phyloP scores from a whole-genome alignment of 176 grass and related monocot species.

The Melocanna baccifera region DNA sequence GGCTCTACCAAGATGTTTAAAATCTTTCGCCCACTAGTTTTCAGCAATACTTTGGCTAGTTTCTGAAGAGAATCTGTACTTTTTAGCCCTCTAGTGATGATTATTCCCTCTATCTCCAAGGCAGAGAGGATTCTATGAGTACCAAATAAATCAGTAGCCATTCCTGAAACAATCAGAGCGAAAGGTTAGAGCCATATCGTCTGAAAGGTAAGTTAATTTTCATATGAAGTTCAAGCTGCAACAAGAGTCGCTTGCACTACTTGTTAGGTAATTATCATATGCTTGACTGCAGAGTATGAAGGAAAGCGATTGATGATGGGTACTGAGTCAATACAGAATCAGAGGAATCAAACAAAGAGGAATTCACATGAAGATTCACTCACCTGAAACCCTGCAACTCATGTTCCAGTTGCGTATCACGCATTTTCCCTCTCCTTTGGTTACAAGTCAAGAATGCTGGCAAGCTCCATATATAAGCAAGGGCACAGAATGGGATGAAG shows the following conservation, averaged over 20 bases:
- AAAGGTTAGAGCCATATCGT: conserved; percentile 13
- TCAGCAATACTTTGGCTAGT: conserved; percentile 39
- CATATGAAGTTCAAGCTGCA: neutral
- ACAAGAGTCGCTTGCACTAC: neutral
- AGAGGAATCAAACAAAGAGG: conserved; percentile 10
- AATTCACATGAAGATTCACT: conserved; percentile 20
- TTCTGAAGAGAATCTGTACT: conserved; percentile 32
- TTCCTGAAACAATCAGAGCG: conserved; percentile 45
- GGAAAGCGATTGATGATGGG: neutral
- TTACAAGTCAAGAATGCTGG: conserved; percentile 26
- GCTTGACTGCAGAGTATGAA: conserved; percentile 6
- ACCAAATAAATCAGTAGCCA: conserved; percentile 43
- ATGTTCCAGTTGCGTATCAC: conserved; percentile 28
- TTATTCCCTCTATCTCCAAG: conserved; percentile 32
- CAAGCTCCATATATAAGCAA: conserved; percentile 21
- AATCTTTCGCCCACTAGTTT: conserved; percentile 24
- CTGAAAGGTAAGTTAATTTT: conserved; percentile 10
- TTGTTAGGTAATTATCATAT: conserved; percentile 20
- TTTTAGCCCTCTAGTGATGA: conserved; percentile 10
- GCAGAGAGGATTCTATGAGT: conserved; percentile 34
- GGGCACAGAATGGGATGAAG: conserved; percentile 14
- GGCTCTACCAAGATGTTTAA: conserved; percentile 27
- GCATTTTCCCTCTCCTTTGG: conserved; percentile 40
- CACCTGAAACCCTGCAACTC: conserved; percentile 35
- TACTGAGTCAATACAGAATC: neutral